Evolutionary conservation across 495 filamentous ascomycete genomes (phyloP), one percentile per base, ranked within the genome.

Genomic region (Penicillium bialowiezense): DNA sequence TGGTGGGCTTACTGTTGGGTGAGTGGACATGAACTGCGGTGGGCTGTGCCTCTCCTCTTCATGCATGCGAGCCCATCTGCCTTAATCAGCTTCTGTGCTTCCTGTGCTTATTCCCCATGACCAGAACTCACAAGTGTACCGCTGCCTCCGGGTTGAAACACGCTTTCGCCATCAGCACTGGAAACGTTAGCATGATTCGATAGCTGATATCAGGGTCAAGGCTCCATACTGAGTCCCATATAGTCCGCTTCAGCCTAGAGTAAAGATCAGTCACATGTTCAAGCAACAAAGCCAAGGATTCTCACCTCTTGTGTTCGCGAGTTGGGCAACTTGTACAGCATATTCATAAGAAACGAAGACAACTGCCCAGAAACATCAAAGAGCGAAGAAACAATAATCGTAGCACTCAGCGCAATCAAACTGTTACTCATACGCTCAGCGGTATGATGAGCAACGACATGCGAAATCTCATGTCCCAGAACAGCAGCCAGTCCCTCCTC

Each of bases 381-480:
- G 1, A 76, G 63, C 41, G 80, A 50, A 0, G 76, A 56, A 14
- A 87, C 64, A 3, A 70, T 15, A n/a, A 78, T 72, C 1, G 82
- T 64, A 10, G 84, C 51, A 1, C 78, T 74, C 4, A 82, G 62
- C 6, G 82, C 64, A 18, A 86, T 62, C n/a, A 86, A 67, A 14
- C 70, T 71, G 44, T 80, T 74, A 45, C 80, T 87, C 77, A 95
- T 78, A 8, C 83, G 72, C 68, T 97, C 92, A 2, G 78, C 88
- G 0, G 80, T 69, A 56, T 97, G 92, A 31, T 83, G 83, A 1
- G 91, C 91, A 1, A 96, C 71, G 31, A 89, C 88, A 61, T 97
- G 92, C n/a, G 90, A 89, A 50, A 97, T 95, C 71, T 97, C 92
- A 63, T 97, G 92, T 5, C 89, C 89, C 7, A 97, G 70, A 1